Evolutionary conservation across 106 monocot genomes (phyloP), one percentile per base, ranked within the genome.

Genomic region (Dioscorea alata): DNA sequence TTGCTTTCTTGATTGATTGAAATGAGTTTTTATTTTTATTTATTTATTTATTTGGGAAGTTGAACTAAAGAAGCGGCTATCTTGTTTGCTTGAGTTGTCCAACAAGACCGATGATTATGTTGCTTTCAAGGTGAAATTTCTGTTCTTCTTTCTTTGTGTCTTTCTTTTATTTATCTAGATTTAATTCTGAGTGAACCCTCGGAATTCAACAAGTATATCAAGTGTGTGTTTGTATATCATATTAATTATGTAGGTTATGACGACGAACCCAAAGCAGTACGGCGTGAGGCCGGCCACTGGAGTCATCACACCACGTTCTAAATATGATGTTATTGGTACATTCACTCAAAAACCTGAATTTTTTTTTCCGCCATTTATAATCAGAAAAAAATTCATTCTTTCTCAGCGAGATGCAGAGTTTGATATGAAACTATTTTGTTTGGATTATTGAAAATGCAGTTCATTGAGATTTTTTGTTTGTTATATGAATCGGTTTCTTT

Each of bases 61-160:
- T 71, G 94, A 94, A 74, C 65, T 90, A 22, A 85, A 78, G 87
- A 94, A 94, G 85, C 90, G 85, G 90, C 87, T 90, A 73, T 88
- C 94, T n/a, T 90, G 90, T 67, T 88, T 87, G 23, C 79, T 94
- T 34, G 87, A 87, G 78, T 49, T 94, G 5, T 73, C 81, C 13
- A 94, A 94, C 79, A 87, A 85, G 71, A 85, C 85, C 10, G 90
- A 94, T 71, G 78, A 87, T 15, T 67, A 78, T 60, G 73, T 94
- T 23, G 94, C 90, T 17, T 94, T 90, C 34, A 94, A 94, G 94
- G 94, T 94, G 48, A 51, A 51, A 51, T 51, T 1, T 24, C 9
- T 33, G 24, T 22, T 48, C 61, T 24, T 19, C 35, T 8, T 57
- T 72, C 17, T 62, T 57, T 1, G 8, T 51, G 12, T 62, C 35